Conservation (phyloP, 257 asterid genomes). For the Solanum rostratum region DNA sequence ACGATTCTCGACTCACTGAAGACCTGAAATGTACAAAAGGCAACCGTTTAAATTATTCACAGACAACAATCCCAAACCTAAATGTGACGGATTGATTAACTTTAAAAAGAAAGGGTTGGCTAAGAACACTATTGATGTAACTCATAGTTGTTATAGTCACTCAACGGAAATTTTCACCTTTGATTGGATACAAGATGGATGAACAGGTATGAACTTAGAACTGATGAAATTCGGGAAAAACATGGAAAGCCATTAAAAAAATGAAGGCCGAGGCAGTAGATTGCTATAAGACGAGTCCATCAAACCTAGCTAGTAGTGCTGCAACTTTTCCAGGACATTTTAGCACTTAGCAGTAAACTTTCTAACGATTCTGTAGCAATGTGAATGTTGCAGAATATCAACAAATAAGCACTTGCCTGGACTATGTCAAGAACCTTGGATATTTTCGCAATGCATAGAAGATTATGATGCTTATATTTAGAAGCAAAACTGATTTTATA, state of each 20-base stretch:
- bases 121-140: conserved; percentile 1
- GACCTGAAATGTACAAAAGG: conserved; percentile 24
- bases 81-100: not conserved
- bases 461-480: not conserved
- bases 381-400: not conserved
- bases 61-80: not conserved
- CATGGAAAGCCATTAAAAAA: not conserved
- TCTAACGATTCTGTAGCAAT: not conserved
- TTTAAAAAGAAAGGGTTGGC: not conserved
- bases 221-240: not conserved
- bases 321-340: not conserved
- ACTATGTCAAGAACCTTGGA: not conserved
- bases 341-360: not conserved
- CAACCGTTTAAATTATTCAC: not conserved
- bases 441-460: not conserved
- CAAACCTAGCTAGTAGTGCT: not conserved
- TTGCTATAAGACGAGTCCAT: not conserved
- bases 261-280: not conserved
- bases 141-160: not conserved
- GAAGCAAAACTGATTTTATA: not conserved
- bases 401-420: not conserved
- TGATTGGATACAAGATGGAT: not conserved
- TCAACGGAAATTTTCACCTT: not conserved
- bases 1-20: conserved; percentile 79
- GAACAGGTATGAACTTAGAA: not conserved